Evolutionary conservation across 768 basidiomycete genomes (phyloP), one percentile per base, ranked within the genome.

Genomic region (Strobilomyces dryophilus): DNA sequence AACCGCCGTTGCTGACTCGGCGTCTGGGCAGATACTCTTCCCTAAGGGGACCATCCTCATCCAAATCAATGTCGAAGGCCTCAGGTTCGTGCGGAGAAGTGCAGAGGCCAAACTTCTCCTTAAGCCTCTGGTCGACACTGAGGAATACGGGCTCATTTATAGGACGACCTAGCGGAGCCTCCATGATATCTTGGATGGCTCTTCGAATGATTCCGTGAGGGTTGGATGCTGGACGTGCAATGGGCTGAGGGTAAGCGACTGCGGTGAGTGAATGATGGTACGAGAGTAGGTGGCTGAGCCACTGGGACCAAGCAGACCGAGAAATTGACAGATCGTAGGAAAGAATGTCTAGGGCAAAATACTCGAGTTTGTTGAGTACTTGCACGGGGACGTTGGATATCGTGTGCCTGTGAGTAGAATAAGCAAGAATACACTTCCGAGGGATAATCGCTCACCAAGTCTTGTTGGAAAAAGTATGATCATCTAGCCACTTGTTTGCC

Each of bases 391-490:
- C 77, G 53, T 81, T 85, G 45, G 89, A 89, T 46, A 92, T 88
- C 8, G 83, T 83, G 59, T 92, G 85, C 89, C 89, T 92, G 58
- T 56, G 46, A 41, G 51, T 20, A 40, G 44, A 37, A 29, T 56
- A 9, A 57, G 53, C 20, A 34, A 47, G 18, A 17, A 27, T 27
- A 44, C 41, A 37, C 41, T 8, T 36, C 29, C 4, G 24, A 2
- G 6, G 15, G 35, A 11, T 15, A 26, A 4, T 4, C 35, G 66
- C 83, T 54, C 66, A 89, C 89, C 89, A 92, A 49, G 89, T 92
- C 73, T 89, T 91, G 71, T 91, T 91, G 37, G 88, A 90, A 69
- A 91, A 92, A 0, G 89, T 91, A 62, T 92, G 89, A 60, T 92
- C 89, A 58, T 91, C 89, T 58, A 92, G 65, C 89, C 89, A 91